Base-by-base conservation (phyloP, 2,329 filamentous ascomycete genomes). In the Hypoxylon sp. region DNA sequence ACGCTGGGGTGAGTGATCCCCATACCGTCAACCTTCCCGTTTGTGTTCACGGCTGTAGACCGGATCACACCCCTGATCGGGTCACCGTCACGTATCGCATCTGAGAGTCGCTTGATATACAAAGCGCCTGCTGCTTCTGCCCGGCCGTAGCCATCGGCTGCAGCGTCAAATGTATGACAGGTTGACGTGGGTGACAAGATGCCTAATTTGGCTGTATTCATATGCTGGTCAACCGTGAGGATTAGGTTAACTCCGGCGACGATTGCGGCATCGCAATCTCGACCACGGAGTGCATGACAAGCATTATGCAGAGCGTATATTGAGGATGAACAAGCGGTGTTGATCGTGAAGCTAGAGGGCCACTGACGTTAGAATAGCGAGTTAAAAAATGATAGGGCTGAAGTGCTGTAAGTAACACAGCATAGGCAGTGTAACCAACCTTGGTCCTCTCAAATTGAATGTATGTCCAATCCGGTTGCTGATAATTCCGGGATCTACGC, bases 311-410 rank as follows among this genome's bases (percentile, higher is more conserved):
- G 64, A 3, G 78, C 77, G 17, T 79, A 77, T 10, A 81, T 66
- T 0, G 77, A 78, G 0, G 79, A 79, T 0, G 80, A 81, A 65
- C 80, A 81, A 3, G 79, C 80, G 3, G 80, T 81, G 55, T 81
- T 76, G 31, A 77, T 72, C 5, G 75, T 76, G 26, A 69, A 61
- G 47, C 66, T 69, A 17, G 9, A 31, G 8, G 19, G 17, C 39
- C n/a, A 22, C 9, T n/a, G 39, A 22, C 9, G 39, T 44, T 44
- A 44, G 39, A 44, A 44, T 44, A 22, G 13, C 13, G 35, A 3
- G 35, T 17, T 3, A 9, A 42, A n/a, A 9, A 17, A 17, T 44
- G 29, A 31, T 8, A 11, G 39, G 39, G 14, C 39, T 44, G 13
- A 19, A 19, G 17, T 44, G 39, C 3, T 44, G 3, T 19, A 17